phyloP scores from a whole-genome alignment of 305 asterid species.

The Andrographis paniculata region DNA sequence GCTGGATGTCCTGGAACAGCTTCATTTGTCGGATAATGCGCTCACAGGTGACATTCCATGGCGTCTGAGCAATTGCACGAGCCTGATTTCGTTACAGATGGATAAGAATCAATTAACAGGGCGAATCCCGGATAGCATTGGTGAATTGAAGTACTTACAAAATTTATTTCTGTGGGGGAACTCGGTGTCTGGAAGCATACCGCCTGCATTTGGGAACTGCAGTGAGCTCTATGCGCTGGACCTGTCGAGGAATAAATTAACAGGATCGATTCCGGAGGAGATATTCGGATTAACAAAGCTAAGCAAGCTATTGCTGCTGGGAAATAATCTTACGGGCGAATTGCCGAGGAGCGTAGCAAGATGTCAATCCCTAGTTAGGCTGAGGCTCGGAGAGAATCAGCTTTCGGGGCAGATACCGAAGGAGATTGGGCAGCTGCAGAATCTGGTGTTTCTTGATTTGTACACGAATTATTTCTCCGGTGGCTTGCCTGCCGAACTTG shows the following conservation, averaged over 20 bases:
- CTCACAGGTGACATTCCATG: conserved; percentile 54
- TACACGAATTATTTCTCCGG: conserved; percentile 85
- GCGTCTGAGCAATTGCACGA: conserved; percentile 63
- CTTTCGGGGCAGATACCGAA: conserved; percentile 84
- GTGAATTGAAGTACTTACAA: conserved; percentile 64
- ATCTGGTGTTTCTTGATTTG: conserved; percentile 90
- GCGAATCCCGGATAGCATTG: conserved; percentile 52
- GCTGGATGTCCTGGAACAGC: conserved; percentile 56
- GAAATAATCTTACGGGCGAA: conserved; percentile 62
- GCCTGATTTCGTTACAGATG: conserved; percentile 70
- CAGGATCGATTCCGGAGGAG: conserved; percentile 79
- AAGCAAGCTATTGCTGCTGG: conserved; percentile 71
- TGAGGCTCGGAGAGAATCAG: conserved; percentile 87
- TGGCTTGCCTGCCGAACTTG: conserved; percentile 56
- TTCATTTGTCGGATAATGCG: conserved; percentile 76
- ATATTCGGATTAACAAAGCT: conserved; percentile 64
- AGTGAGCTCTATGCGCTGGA: conserved; percentile 83
- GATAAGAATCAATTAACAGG: conserved; percentile 81
- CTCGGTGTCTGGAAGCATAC: conserved; percentile 71
- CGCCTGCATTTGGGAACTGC: conserved; percentile 64
- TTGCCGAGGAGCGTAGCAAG: conserved; percentile 49
- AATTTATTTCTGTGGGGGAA: conserved; percentile 85
- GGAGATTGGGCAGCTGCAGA: conserved; percentile 74
- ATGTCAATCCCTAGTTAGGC: conserved; percentile 77
- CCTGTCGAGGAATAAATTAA: conserved; percentile 70